These are phyloP conservation scores for Aphanomyces euteiches DNA, from an alignment of 352 stramenopile species.

Conservation along the genomic window DNA sequence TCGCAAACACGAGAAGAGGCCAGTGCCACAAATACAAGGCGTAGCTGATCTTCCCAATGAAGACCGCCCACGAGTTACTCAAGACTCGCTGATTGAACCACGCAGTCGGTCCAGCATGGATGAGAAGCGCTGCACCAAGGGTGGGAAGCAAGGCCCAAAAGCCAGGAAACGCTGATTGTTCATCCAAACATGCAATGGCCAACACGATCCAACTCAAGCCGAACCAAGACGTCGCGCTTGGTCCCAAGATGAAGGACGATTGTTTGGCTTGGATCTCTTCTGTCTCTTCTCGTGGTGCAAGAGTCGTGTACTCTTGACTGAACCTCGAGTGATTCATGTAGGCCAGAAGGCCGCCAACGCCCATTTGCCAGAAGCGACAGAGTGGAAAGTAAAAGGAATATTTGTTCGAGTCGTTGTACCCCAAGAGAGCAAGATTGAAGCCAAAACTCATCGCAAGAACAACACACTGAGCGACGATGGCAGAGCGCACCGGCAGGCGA, in stretches of 20 bases:
- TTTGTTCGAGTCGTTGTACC: slow-evolving; percentile 9
- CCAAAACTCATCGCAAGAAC: slow-evolving; percentile 1
- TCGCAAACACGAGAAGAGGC: slow-evolving; percentile 29
- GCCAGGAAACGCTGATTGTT: slow-evolving; percentile 8
- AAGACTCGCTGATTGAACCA: slow-evolving; percentile 10
- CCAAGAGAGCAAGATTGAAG: slow-evolving; percentile 17
- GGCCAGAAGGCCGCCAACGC: neutral
- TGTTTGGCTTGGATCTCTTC: too few relatives aligned
- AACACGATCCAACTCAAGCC: slow-evolving; percentile 2
- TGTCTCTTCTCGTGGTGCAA: too few relatives aligned
- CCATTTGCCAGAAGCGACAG: slow-evolving; percentile 28
- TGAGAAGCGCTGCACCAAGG: slow-evolving; percentile 3
- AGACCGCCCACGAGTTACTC: slow-evolving; percentile 5
- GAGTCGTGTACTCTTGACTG: too few relatives aligned
- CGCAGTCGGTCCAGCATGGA: neutral
- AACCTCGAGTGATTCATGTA: neutral
- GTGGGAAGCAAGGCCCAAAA: slow-evolving; percentile 29
- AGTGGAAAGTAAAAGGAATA: slow-evolving; percentile 30
- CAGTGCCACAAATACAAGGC: slow-evolving; percentile 32
- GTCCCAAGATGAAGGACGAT: too few relatives aligned
- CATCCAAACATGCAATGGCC: slow-evolving; percentile 7
- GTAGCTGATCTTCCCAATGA: slow-evolving; percentile 28
- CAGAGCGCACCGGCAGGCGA: neutral
- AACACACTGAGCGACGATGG: slow-evolving; percentile 5
- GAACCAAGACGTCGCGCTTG: neutral